Base-by-base conservation (phyloP, 208 protist species). In the Vickermania spadyakhi region DNA sequence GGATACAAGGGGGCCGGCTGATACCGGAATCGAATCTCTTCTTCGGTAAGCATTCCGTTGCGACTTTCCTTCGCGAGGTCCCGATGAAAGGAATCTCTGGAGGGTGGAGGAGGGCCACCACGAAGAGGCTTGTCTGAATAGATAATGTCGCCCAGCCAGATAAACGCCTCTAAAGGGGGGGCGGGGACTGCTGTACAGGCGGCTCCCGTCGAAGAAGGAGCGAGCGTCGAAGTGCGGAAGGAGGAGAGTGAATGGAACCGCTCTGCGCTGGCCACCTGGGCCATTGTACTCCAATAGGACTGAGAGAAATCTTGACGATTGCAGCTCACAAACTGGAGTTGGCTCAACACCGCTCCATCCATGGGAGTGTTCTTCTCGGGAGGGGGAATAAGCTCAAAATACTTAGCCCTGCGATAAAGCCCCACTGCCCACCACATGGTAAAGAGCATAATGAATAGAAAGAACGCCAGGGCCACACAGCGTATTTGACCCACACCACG, bases 111-210 rank as follows among this genome's bases (percentile, higher is more conserved):
- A n/a, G 36, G 36, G 7, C 36, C 36, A 45, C 36, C 36, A 7
- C 36, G 36, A 45, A 45, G 7, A 0, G 53, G 49, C 54, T 80
- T 86, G 57, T 96, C 86, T 0, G 79, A 80, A 73, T 96, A 96
- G 28, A 96, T 81, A 2, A 65, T 78, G 58, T 96, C 89, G 18
- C 89, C 89, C 14, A 90, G 66, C 85, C 85, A 96, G 29, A 90
- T 52, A 14, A 89, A 62, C 29, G 80, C 75, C 56, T 96, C 84
- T 7, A 86, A 60, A 0, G 74, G 70, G 0, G 56, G 23, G 14
- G 25, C 13, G 22, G 28, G 41, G 42, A 41, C 18, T 45, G 2
- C n/a, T 51, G 25, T 21, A 14, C 26, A 22, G 42, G 28, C 13
- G 28, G 28, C 3, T n/a, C 42, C 49, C 30, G 22, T 25, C 61